Base-by-base conservation (phyloP, 192 early-diverging fungal species). In the Backusella liffmaniae region DNA sequence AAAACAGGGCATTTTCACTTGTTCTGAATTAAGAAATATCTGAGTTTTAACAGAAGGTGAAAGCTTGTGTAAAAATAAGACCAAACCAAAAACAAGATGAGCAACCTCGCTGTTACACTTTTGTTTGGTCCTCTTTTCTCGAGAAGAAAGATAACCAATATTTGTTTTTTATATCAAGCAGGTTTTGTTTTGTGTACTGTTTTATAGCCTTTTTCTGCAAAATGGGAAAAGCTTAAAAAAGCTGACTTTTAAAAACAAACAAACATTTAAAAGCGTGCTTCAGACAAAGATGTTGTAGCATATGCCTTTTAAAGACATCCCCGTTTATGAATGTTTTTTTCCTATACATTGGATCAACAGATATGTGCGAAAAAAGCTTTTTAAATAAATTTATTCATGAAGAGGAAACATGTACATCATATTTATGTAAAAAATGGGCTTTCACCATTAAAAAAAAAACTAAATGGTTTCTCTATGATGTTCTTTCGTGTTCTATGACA, bases 41-140 rank as follows among this genome's bases (percentile, higher is more conserved):
- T 62, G 56, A 62, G 56, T 62, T 62, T 62, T 62, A 62, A 62
- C 23, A 29, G 56, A 29, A 62, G 12, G 56, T 62, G 23, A 62
- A 32, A 32, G 26, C 23, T 62, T 62, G 56, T 62, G 23, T 29
- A 29, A 29, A 29, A 62, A 12, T 4, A 9, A 62, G 26, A 62
- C 56, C 56, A 62, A 29, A 29, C 21, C 56, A 29, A 62, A 56
- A 23, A 29, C 8, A 49, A 49, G 46, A 49, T n/a, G 46, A 49
- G 21, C 46, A 62, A 32, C 2, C 12, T 29, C 56, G 29, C 3
- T 1, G 56, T 62, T 62, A 62, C 56, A 62, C 56, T 62, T 62
- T 62, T 62, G 10, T 62, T 49, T n/a, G 16, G 15, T 62, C 23
- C 56, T 62, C 26, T 26, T 62, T 12, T 44, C 15, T 44, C 1